Base-by-base conservation (phyloP, 2,329 filamentous ascomycete genomes). In the Spiromastix sp. region DNA sequence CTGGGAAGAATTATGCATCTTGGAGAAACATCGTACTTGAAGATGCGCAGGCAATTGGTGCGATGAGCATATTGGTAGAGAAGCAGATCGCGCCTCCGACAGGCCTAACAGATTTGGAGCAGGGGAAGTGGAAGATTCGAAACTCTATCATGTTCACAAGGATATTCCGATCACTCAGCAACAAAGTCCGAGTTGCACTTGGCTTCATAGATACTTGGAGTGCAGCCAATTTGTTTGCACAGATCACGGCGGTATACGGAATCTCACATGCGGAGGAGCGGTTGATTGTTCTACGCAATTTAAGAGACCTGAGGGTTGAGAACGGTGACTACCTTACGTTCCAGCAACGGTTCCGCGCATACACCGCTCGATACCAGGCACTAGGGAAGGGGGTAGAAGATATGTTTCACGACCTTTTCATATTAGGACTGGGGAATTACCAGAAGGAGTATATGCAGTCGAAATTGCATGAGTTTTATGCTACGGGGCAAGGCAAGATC, bases 91-190 rank as follows among this genome's bases (percentile, higher is more conserved):
- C 12, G 9, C 18, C 15, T 10, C 32, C 22, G 11, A n/a, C n/a
- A n/a, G n/a, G n/a, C n/a, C n/a, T n/a, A n/a, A n/a, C n/a, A n/a
- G n/a, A n/a, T n/a, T n/a, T n/a, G n/a, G 32, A 34, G 25, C 17
- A 15, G 9, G 32, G 22, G n/a, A 9, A n/a, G 17, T 34, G 21
- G 32, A 10, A 7, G 3, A 10, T 34, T 8, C 6, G 32, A 3
- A 26, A 7, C 5, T 22, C 22, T 6, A 7, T 15, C 10, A 8
- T 34, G 2, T 26, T 15, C 25, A 8, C n/a, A 6, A 9, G 21
- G 1, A 34, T 34, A 21, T 16, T 34, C 18, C 32, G 25, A 34
- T 34, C 32, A 4, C 32, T 34, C 6, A 5, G 12, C 6, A 21
- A 10, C 9, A 18, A 11, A 4, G 19, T 25, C n/a, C 9, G 20